Evolutionary conservation across 306 rosid genomes (phyloP).

Genomic region (Lathyrus aphaca): DNA sequence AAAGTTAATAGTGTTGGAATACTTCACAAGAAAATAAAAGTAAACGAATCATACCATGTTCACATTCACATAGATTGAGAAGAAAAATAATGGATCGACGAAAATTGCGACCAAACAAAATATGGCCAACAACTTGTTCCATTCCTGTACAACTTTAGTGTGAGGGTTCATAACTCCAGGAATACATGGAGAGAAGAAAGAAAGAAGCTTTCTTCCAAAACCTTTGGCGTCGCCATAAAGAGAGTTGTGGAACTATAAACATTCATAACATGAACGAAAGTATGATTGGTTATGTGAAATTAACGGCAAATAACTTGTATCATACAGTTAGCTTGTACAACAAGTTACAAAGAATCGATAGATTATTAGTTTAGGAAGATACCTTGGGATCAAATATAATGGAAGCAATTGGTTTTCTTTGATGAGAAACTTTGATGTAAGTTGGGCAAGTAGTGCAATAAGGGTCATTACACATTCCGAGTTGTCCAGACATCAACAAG

Average conservation of each 20-base stretch:
- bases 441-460: slow-evolving; percentile 89
- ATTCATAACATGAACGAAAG: slow-evolving; percentile 30
- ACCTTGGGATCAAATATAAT: slow-evolving; percentile 65
- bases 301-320: neutral
- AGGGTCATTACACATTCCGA: slow-evolving; percentile 93
- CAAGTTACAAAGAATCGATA: neutral
- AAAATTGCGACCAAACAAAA: slow-evolving; percentile 71
- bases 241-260: slow-evolving; percentile 62
- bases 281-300: slow-evolving; percentile 12
- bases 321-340: neutral
- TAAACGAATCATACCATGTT: slow-evolving; percentile 45
- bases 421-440: slow-evolving; percentile 52
- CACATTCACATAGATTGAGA: slow-evolving; percentile 56
- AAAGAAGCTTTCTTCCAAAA: slow-evolving; percentile 55
- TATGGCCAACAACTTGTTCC: slow-evolving; percentile 76
- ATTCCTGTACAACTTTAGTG: slow-evolving; percentile 61
- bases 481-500: slow-evolving; percentile 75
- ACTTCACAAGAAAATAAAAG: slow-evolving; percentile 3
- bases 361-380: slow-evolving; percentile 25
- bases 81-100: slow-evolving; percentile 86
- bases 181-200: slow-evolving; percentile 55
- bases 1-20: too few species aligned
- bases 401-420: slow-evolving; percentile 41
- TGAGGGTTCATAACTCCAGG: slow-evolving; percentile 90
- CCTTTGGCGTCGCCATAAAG: slow-evolving; percentile 89